A percentile compares a stretch with the other conserved stretches of the same genome.
Evolutionary conservation across 2,329 filamentous ascomycete species (phyloP).

Genomic region (Rhinocladiella mackenziei): DNA sequence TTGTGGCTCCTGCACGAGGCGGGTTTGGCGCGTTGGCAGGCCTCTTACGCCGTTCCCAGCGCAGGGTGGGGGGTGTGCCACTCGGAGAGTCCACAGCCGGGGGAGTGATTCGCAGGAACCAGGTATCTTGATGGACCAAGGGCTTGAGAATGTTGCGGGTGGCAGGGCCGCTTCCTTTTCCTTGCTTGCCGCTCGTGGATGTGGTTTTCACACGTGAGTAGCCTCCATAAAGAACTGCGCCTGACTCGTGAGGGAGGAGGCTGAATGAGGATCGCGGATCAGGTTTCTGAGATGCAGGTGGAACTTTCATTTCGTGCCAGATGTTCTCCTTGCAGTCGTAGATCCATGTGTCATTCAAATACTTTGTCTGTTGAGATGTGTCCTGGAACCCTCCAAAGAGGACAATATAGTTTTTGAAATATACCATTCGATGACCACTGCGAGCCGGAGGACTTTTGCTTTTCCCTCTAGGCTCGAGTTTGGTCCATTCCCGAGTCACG

Average conservation of each 20-base stretch:
- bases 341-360: slow-evolving; percentile 88
- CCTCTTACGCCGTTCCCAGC: slow-evolving; percentile 92
- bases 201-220: slow-evolving; percentile 86
- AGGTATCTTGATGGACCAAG: slow-evolving; percentile 90
- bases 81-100: slow-evolving; percentile 64
- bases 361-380: slow-evolving; percentile 90
- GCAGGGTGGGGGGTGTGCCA: slow-evolving; percentile 65
- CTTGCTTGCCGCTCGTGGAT: slow-evolving; percentile 53
- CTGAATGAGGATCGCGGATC: slow-evolving; percentile 90
- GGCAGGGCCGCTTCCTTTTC: slow-evolving; percentile 52
- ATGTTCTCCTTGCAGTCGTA: slow-evolving; percentile 85
- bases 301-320: slow-evolving; percentile 74
- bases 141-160: slow-evolving; percentile 72
- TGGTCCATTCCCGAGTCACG: slow-evolving; percentile 79
- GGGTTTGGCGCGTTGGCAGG: slow-evolving; percentile 85
- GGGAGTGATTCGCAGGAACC: slow-evolving; percentile 77
- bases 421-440: slow-evolving; percentile 92
- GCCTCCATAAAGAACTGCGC: slow-evolving; percentile 85
- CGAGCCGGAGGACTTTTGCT: slow-evolving; percentile 77
- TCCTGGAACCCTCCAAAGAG: slow-evolving; percentile 97
- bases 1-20: slow-evolving; percentile 79
- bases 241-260: slow-evolving; percentile 81
- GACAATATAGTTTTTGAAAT: slow-evolving; percentile 94
- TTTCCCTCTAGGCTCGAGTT: slow-evolving; percentile 68
- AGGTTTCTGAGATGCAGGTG: slow-evolving; percentile 77